Conservation (phyloP, 1,284 basidiomycete species). For the Melampsora americana region DNA sequence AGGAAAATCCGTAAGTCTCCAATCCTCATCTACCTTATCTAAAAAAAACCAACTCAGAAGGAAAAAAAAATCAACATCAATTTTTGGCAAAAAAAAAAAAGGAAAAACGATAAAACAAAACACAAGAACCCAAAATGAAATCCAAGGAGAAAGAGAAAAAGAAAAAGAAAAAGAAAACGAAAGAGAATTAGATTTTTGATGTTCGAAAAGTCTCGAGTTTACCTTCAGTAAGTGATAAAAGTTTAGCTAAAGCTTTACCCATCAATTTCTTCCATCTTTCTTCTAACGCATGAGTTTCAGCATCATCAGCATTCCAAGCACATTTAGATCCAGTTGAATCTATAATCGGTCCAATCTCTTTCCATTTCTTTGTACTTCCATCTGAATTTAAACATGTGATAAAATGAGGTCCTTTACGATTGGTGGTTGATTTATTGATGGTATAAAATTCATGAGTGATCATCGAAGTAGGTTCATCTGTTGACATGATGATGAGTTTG, state of each 20-base stretch:
- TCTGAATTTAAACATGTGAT: conserved; percentile 24
- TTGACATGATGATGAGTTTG: not conserved
- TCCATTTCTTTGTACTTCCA: conserved; percentile 15
- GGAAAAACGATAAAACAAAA: not conserved
- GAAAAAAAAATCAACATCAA: not conserved
- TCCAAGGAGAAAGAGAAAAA: not conserved
- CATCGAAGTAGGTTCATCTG: not conserved
- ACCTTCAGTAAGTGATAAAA: conserved; percentile 27
- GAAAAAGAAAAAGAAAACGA: no score
- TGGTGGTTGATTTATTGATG: not conserved
- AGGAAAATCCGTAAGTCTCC: conserved; percentile 35
- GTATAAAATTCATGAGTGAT: not conserved
- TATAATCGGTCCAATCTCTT: not conserved
- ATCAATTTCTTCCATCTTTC: conserved; percentile 30
- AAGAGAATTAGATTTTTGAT: no score
- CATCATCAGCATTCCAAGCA: conserved; percentile 7
- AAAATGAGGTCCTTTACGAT: conserved; percentile 26
- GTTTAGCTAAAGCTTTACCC: conserved; percentile 19
- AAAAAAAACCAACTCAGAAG: not conserved
- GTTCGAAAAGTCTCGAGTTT: no score
- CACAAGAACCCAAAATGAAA: not conserved
- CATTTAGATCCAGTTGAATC: conserved; percentile 24
- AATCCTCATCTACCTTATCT: conserved; percentile 38
- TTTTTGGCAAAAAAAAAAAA: not conserved
- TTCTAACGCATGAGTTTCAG: not conserved